Evolutionary conservation across 805 yeast species (phyloP).

Genomic region (Hanseniaspora thailandica): DNA sequence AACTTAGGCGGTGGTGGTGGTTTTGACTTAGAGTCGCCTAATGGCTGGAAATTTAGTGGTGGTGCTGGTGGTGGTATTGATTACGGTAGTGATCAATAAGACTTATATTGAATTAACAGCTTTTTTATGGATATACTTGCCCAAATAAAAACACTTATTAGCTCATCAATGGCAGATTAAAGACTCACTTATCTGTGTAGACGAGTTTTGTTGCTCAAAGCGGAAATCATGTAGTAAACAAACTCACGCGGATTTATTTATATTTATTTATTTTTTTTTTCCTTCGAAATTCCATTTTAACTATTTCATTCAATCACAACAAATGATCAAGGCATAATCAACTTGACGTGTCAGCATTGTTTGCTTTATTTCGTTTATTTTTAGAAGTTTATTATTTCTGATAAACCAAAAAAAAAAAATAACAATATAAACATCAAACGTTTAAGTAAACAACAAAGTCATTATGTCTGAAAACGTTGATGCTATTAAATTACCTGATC

Average conservation of each 20-base stretch:
- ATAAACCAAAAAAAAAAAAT: neutral
- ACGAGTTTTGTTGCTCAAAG: neutral
- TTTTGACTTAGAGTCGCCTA: slow-evolving; percentile 3
- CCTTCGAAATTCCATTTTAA: neutral
- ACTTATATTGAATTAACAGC: no score
- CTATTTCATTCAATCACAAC: neutral
- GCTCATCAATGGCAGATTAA: no score
- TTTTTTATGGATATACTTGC: no score
- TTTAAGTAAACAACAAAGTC: neutral
- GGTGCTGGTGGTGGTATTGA: slow-evolving; percentile 12
- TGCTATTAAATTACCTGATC: slow-evolving; percentile 2
- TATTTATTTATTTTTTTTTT: neutral
- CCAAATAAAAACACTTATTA: no score
- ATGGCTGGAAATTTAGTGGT: slow-evolving; percentile 6
- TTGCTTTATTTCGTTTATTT: no score
- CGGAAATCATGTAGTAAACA: neutral
- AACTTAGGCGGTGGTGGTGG: slow-evolving; percentile 14
- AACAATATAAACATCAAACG: neutral
- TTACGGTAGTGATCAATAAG: neutral
- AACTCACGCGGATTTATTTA: neutral
- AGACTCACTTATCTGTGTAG: neutral
- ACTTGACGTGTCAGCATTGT: no score
- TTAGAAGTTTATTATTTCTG: no score
- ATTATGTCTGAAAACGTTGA: neutral
- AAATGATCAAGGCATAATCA: neutral